phyloP scores from a whole-genome alignment of 306 rosid genomes.

The Glycine latifolia region DNA sequence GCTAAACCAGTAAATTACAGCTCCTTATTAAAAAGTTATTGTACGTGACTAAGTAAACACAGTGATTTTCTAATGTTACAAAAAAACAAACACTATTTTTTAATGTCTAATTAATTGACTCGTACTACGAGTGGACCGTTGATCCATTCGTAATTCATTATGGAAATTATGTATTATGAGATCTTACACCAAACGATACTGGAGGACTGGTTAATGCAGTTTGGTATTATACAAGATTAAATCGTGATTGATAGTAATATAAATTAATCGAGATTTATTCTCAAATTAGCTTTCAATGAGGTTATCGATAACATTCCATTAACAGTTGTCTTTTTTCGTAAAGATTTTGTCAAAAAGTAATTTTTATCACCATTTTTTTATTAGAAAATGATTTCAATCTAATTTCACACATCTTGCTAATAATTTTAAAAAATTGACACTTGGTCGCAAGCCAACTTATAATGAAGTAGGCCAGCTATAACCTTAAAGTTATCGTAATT shows the following conservation, averaged over 20 bases:
- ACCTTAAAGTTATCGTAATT: too few relatives aligned
- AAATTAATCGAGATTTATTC: not conserved
- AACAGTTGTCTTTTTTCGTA: not conserved
- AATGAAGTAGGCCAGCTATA: not conserved
- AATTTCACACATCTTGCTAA: not conserved
- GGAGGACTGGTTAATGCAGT: not conserved
- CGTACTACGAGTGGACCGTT: not conserved
- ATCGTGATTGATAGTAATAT: not conserved
- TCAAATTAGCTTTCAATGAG: not conserved
- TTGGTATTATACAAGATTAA: not conserved
- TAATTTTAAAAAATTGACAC: not conserved
- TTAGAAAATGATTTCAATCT: not conserved
- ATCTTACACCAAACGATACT: not conserved
- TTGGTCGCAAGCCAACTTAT: not conserved
- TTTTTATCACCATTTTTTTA: too few relatives aligned
- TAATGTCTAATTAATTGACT: too few relatives aligned
- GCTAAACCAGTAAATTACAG: not conserved
- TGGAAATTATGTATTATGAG: not conserved
- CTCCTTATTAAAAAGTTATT: not conserved
- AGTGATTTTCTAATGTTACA: not conserved
- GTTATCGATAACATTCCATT: not conserved
- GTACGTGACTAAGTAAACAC: slow-evolving; percentile 8
- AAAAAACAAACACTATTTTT: too few relatives aligned
- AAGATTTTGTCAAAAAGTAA: not conserved
- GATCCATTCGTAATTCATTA: not conserved